Evolutionary conservation across 2,329 filamentous ascomycete genomes (phyloP).

Genomic region (Colletotrichum neosansevieriae): DNA sequence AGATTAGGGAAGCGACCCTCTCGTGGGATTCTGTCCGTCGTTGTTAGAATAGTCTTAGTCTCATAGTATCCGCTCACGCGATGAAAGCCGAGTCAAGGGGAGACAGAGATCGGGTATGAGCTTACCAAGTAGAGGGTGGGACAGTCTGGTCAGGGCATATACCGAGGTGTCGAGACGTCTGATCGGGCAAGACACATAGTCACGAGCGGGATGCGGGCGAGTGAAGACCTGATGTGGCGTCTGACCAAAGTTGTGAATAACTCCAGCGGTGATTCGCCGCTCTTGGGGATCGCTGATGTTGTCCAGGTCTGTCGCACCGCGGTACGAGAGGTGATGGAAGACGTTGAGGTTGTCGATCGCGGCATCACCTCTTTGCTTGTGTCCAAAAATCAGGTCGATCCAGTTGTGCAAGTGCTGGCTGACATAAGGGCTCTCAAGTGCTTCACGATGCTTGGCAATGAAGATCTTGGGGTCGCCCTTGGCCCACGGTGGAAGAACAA

Average conservation of each 20-base stretch:
- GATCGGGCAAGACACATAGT: constrained; percentile 73
- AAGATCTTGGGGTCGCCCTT: constrained; percentile 97
- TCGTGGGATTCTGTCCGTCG: constrained; percentile 72
- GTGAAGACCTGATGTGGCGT: constrained; percentile 96
- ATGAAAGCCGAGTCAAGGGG: no score
- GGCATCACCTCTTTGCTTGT: constrained; percentile 92
- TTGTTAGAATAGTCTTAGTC: constrained; percentile 18
- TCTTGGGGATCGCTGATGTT: constrained; percentile 90
- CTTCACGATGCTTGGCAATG: constrained; percentile 94
- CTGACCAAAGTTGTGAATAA: constrained; percentile 98
- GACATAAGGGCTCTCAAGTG: constrained; percentile 92
- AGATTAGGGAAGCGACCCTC: constrained; percentile 81
- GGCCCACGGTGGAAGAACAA: constrained; percentile 93
- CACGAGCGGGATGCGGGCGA: constrained; percentile 81
- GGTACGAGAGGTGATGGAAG: constrained; percentile 95
- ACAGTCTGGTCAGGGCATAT: constrained; percentile 80
- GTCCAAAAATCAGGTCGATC: constrained; percentile 96
- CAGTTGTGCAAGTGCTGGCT: constrained; percentile 90
- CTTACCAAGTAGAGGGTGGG: constrained; percentile 79
- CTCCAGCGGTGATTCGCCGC: constrained; percentile 88
- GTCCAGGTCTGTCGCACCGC: constrained; percentile 92
- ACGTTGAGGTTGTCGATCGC: constrained; percentile 94
- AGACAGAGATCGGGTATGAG: neutral
- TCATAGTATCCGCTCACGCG: neutral
- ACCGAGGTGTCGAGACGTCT: constrained; percentile 83